phyloP scores from a whole-genome alignment of 2,329 filamentous ascomycete genomes.

The Botryotinia narcissicola region DNA sequence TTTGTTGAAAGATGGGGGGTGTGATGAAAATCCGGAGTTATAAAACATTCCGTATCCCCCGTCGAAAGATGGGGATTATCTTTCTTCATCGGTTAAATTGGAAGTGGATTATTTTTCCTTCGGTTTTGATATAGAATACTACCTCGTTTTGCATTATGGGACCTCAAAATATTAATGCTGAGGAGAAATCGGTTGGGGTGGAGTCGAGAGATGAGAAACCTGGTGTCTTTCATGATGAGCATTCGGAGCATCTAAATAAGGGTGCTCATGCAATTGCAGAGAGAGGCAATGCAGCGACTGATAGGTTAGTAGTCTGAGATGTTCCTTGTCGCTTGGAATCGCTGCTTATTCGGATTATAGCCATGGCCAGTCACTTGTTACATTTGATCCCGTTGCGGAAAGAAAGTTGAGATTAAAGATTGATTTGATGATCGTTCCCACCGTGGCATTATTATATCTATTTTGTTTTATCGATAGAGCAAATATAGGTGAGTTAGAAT shows the following conservation, averaged over 20 bases:
- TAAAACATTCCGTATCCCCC: not conserved
- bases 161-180: not conserved
- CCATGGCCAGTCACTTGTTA: constrained; percentile 10
- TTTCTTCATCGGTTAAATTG: not conserved
- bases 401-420: constrained; percentile 60
- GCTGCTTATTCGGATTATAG: constrained; percentile 42
- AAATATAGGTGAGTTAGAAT: constrained; percentile 57
- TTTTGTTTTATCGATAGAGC: constrained; percentile 76
- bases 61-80: not conserved
- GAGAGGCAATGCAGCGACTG: constrained; percentile 33
- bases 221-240: constrained; percentile 25
- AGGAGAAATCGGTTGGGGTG: constrained; percentile 4
- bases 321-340: not conserved
- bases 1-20: not conserved
- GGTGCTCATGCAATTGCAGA: constrained; percentile 32
- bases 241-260: not conserved
- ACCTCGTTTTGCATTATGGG: not conserved
- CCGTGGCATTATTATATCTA: constrained; percentile 63
- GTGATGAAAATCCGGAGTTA: not conserved
- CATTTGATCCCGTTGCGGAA: constrained; percentile 57
- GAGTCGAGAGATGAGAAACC: constrained; percentile 22
- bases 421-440: constrained; percentile 63
- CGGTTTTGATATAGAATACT: not conserved
- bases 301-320: constrained; percentile 27
- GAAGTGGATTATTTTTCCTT: not conserved